A percentile compares a stretch with the other conserved stretches of the same genome.
These are phyloP conservation scores for Mucor irregularis DNA, from an alignment of 371 early-diverging fungal species.

Conservation along the genomic window DNA sequence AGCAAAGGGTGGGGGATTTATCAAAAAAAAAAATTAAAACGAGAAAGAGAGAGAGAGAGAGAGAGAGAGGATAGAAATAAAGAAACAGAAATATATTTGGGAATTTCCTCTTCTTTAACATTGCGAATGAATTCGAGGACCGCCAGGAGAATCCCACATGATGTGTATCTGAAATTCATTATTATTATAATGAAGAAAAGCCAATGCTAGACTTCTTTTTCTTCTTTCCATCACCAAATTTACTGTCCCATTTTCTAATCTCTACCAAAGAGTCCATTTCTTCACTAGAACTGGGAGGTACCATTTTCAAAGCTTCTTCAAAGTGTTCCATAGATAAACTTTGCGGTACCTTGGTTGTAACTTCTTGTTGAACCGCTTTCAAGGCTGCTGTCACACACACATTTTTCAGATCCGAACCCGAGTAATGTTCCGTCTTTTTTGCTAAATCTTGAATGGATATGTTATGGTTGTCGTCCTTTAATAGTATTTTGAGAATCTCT, in stretches of 20 bases:
- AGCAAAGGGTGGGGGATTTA: no score
- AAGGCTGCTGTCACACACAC: slow-evolving; percentile 94
- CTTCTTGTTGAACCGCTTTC: slow-evolving; percentile 64
- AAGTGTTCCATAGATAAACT: slow-evolving; percentile 64
- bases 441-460: slow-evolving; percentile 65
- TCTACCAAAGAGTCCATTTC: slow-evolving; percentile 83
- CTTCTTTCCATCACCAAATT: slow-evolving; percentile 79
- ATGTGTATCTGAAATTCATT: no score
- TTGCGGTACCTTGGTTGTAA: slow-evolving; percentile 8
- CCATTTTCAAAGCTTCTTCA: slow-evolving; percentile 76
- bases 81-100: no score
- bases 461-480: slow-evolving; percentile 73
- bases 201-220: slow-evolving; percentile 36
- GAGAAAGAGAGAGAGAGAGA: not conserved
- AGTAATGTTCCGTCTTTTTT: slow-evolving; percentile 72
- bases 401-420: slow-evolving; percentile 99
- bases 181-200: no score
- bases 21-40: not conserved
- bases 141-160: no score
- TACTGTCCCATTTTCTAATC: slow-evolving; percentile 86
- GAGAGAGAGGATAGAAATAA: not conserved
- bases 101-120: no score
- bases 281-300: slow-evolving; percentile 84
- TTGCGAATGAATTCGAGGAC: no score
- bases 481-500: slow-evolving; percentile 79